Conservation (phyloP, 1,284 basidiomycete genomes). For the Ustilago xerochloae region DNA sequence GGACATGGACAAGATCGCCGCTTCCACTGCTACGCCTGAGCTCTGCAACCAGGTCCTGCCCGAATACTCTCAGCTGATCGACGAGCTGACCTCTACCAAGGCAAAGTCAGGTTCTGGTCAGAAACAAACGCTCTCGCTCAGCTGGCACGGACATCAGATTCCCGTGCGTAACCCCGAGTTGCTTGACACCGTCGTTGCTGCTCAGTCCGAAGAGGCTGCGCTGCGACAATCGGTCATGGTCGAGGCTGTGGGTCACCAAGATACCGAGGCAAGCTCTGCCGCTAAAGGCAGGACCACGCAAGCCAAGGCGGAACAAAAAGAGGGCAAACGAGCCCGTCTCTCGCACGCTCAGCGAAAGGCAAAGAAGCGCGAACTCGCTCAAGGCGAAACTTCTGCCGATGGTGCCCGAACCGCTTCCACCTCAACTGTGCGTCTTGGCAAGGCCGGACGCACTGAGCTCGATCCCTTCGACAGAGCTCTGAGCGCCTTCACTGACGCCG, state of each 20-base stretch:
- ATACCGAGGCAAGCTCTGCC: slow-evolving; percentile 3
- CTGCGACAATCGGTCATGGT: slow-evolving; percentile 65
- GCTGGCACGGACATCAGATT: slow-evolving; percentile 85
- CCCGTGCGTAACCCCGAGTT: slow-evolving; percentile 91
- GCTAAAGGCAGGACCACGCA: slow-evolving; percentile 21
- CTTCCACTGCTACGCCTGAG: slow-evolving; percentile 73
- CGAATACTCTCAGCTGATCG: slow-evolving; percentile 75
- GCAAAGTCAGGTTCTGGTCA: slow-evolving; percentile 61
- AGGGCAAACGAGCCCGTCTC: slow-evolving; percentile 50
- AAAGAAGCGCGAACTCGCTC: slow-evolving; percentile 54
- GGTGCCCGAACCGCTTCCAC: slow-evolving; percentile 30
- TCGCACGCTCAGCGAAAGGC: slow-evolving; percentile 64
- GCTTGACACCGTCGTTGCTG: slow-evolving; percentile 84
- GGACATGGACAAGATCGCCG: slow-evolving; percentile 84
- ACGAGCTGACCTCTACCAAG: slow-evolving; percentile 69
- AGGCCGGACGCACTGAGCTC: slow-evolving; percentile 51
- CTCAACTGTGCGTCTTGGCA: slow-evolving; percentile 27
- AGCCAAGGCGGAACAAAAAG: slow-evolving; percentile 1
- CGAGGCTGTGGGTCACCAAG: slow-evolving; percentile 28
- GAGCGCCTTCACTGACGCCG: slow-evolving; percentile 63
- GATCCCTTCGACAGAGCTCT: slow-evolving; percentile 66
- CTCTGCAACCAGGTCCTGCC: slow-evolving; percentile 76
- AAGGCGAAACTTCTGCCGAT: slow-evolving; percentile 24
- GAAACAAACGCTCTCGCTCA: slow-evolving; percentile 73
- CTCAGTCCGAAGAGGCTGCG: slow-evolving; percentile 79